These are phyloP conservation scores for Mycena epipterygia DNA, from an alignment of 768 basidiomycete genomes.

Conservation along the genomic window DNA sequence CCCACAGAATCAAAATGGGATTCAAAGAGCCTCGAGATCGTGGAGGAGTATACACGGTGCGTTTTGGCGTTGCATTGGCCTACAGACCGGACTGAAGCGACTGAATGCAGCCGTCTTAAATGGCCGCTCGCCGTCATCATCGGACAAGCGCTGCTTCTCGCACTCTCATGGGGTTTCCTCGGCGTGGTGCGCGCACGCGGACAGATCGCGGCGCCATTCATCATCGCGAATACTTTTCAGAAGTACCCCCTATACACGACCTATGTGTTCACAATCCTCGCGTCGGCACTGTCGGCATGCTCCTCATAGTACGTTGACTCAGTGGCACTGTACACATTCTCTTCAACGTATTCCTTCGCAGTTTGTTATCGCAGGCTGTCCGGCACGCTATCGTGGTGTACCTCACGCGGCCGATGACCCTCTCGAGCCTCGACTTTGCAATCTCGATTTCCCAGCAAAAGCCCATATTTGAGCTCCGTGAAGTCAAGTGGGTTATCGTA, in stretches of 20 bases:
- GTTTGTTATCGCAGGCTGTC: conserved; percentile 22
- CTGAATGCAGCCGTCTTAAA: background rate
- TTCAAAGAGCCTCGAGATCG: background rate
- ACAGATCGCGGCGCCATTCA: background rate
- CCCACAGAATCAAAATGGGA: too few species aligned
- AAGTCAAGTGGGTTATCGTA: conserved; percentile 2
- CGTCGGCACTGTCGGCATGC: conserved; percentile 7
- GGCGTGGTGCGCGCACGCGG: background rate
- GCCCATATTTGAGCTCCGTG: background rate
- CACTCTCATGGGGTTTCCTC: conserved; percentile 7
- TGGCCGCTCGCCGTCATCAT: conserved; percentile 10
- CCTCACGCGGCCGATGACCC: conserved; percentile 4
- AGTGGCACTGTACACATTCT: background rate
- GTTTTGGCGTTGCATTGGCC: background rate
- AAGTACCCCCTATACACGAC: conserved; percentile 7
- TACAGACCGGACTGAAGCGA: background rate
- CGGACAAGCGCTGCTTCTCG: background rate
- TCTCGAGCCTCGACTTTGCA: conserved; percentile 13
- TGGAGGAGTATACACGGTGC: background rate
- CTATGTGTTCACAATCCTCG: conserved; percentile 15
- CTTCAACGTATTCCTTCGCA: background rate
- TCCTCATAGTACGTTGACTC: conserved; percentile 16
- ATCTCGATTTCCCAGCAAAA: conserved; percentile 9
- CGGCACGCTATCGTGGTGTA: conserved; percentile 9
- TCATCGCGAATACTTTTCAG: background rate